Conservation (phyloP, 192 early-diverging fungal genomes). For the Chytriomyces sp. region DNA sequence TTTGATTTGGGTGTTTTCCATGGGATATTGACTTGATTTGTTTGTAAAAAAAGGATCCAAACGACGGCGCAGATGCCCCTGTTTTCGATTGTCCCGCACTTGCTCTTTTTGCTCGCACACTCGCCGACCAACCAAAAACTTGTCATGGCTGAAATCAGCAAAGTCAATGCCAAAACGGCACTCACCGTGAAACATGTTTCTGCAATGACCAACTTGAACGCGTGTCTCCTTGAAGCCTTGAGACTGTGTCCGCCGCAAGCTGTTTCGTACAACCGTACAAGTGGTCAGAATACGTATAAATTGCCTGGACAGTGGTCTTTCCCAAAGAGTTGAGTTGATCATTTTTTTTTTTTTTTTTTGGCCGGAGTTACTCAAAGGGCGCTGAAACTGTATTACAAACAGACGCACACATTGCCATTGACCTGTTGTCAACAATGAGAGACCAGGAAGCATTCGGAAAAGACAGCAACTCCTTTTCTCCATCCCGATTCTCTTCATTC, state of each 20-base stretch:
- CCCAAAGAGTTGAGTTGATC: background rate
- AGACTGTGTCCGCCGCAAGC: slow-evolving; percentile 17
- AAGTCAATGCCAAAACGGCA: background rate
- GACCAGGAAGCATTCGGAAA: slow-evolving; percentile 2
- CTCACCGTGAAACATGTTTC: background rate
- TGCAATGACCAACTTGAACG: background rate
- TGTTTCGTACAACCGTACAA: slow-evolving; percentile 23
- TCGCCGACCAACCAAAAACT: slow-evolving; percentile 21
- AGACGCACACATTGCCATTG: slow-evolving; percentile 25
- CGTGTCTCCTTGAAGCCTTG: slow-evolving; percentile 9
- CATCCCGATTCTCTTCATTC: background rate
- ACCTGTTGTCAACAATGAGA: slow-evolving; percentile 13
- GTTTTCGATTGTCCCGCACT: slow-evolving; percentile 20
- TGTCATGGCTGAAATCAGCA: slow-evolving; percentile 5
- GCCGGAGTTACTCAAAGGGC: background rate
- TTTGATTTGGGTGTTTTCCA: accelerated
- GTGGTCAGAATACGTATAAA: slow-evolving; percentile 20
- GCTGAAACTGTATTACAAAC: background rate
- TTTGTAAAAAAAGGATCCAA: slow-evolving; percentile 12
- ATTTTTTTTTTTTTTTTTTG: background rate
- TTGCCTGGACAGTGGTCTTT: slow-evolving; percentile 31
- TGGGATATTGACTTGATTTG: background rate
- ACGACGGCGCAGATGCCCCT: slow-evolving; percentile 17
- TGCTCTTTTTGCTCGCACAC: slow-evolving; percentile 30
- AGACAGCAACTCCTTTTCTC: slow-evolving; percentile 5